Evolutionary conservation across 2,329 filamentous ascomycete genomes (phyloP), one percentile per base, ranked within the genome.

Genomic region (Sodiomyces alkalinus): DNA sequence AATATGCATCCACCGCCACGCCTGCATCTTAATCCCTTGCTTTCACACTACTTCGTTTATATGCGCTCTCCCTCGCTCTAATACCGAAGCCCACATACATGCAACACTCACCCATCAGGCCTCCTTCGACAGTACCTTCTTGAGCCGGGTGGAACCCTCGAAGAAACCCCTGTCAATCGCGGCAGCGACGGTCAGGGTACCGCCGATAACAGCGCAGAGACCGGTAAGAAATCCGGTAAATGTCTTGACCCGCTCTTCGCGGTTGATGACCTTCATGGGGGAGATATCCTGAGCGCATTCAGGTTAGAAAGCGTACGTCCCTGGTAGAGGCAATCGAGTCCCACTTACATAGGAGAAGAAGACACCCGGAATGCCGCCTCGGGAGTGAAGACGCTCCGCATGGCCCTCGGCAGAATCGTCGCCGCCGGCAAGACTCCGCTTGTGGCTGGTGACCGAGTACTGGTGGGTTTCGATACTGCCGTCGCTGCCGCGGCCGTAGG

Each of bases 181-280:
- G 5, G 92, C 90, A 8, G 90, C 90, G 12, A 98, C 90, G 0
- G 90, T 98, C 40, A 98, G 57, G 1, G 90, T 98, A 41, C 90
- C 90, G 36, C 90, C 90, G 28, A 98, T 76, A 35, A 96, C 80
- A 20, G 87, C 87, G 52, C 90, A 98, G 13, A 98, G 72, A 26
- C 90, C 90, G 1, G 90, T 87, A 33, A 98, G 55, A 62, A 98
- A 98, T 12, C 81, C 81, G 1, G 82, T 74, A 51, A 98, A 92
- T 4, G 79, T 80, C 64, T 96, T 96, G 35, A 76, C 64, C 26
- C 82, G 73, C 40, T 81, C 78, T 59, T 98, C 92, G 31, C 86
- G 79, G 62, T 98, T 98, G 56, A 98, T 80, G 35, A 98, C 87
- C 60, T 96, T 98, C 90, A 98, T 98, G 5, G 90, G 90, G 3